Percentiles rank a stretch among this genome's conserved stretches.
These are phyloP conservation scores for Podospora conica DNA, from an alignment of 495 filamentous ascomycete genomes.

Conservation along the genomic window DNA sequence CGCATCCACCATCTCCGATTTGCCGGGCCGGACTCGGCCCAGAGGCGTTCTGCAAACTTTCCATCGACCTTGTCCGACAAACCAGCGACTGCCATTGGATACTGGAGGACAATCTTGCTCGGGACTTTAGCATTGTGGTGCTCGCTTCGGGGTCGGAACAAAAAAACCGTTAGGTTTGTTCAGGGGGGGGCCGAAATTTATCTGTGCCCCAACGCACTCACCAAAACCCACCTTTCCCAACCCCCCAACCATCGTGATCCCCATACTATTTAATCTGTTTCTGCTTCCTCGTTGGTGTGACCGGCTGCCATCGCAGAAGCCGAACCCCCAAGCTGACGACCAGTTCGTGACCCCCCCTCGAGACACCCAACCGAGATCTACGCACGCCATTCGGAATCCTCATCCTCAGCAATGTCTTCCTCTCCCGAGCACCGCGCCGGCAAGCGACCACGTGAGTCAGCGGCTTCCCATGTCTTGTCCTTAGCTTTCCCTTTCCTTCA, in stretches of 20 bases:
- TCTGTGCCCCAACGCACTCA: background rate
- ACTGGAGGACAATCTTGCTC: background rate
- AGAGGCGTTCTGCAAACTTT: background rate
- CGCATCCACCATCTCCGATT: background rate
- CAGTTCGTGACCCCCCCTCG: background rate
- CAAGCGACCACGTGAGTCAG: slow-evolving; percentile 30
- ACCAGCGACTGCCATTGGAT: background rate
- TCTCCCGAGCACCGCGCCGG: slow-evolving; percentile 29
- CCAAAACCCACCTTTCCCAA: background rate
- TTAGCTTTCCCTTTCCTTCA: background rate
- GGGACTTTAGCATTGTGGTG: background rate
- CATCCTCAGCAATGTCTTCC: slow-evolving; percentile 13
- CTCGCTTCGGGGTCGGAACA: background rate
- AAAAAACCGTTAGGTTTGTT: background rate
- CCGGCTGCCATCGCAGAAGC: background rate
- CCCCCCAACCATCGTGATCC: background rate
- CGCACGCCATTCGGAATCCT: background rate
- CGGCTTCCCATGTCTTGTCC: background rate
- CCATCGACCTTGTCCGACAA: background rate
- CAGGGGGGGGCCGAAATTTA: background rate
- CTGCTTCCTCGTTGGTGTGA: background rate
- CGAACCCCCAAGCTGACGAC: background rate
- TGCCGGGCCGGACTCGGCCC: background rate
- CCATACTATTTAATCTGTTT: background rate
- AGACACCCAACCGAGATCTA: background rate